These are phyloP conservation scores for Mycena rebaudengoi DNA, from an alignment of 768 basidiomycete species.

Conservation along the genomic window DNA sequence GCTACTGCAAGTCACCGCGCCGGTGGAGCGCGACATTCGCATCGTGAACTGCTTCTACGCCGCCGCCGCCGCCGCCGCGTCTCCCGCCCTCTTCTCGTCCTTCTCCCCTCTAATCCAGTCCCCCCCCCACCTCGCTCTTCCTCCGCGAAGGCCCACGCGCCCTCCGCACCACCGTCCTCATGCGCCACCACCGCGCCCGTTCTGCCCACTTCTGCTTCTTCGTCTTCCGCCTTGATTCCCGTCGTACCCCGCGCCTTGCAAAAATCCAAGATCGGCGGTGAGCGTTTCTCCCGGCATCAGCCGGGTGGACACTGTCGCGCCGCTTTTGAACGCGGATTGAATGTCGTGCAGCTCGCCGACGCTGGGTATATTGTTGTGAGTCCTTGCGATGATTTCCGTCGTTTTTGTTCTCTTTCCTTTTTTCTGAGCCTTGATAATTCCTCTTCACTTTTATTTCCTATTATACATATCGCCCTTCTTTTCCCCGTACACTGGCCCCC, in stretches of 20 bases:
- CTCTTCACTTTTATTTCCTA: too few species aligned
- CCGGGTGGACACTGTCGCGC: slow-evolving; percentile 71
- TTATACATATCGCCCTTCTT: too few species aligned
- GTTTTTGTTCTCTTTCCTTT: slow-evolving; percentile 46
- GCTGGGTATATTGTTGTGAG: slow-evolving; percentile 51
- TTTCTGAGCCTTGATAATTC: too few species aligned
- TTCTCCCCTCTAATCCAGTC: slow-evolving; percentile 28
- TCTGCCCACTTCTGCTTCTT: slow-evolving; percentile 35
- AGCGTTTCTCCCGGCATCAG: slow-evolving; percentile 82
- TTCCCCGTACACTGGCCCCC: too few species aligned
- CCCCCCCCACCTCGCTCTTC: slow-evolving; percentile 46
- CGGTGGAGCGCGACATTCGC: slow-evolving; percentile 91
- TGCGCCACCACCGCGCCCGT: slow-evolving; percentile 64
- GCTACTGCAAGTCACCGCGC: slow-evolving; percentile 82
- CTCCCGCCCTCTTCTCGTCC: slow-evolving; percentile 42
- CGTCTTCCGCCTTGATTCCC: slow-evolving; percentile 32
- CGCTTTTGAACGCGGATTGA: slow-evolving; percentile 43
- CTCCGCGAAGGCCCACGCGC: slow-evolving; percentile 72
- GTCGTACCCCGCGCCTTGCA: slow-evolving; percentile 55
- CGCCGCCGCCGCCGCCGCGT: slow-evolving; percentile 71
- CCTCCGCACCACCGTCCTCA: slow-evolving; percentile 68
- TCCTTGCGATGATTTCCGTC: slow-evolving; percentile 18
- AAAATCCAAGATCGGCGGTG: slow-evolving; percentile 78
- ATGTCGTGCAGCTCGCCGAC: not conserved
- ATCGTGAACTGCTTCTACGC: slow-evolving; percentile 93